phyloP scores from a whole-genome alignment of 2,329 filamentous ascomycete species.

The Paecilomyces sp. region DNA sequence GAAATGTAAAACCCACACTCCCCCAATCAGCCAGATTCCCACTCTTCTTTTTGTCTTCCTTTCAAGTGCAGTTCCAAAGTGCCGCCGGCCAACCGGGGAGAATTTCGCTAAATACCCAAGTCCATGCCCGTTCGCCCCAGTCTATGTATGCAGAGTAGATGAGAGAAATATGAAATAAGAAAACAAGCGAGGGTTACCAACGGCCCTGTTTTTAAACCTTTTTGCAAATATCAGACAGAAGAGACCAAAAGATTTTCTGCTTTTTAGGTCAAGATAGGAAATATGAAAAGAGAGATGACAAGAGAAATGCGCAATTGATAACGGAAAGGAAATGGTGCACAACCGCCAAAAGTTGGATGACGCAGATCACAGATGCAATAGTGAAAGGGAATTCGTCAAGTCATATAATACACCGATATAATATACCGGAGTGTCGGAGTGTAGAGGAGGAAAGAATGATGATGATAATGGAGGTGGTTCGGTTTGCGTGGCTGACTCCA shows the following conservation, averaged over 20 bases:
- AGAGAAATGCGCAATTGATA: constrained; percentile 4
- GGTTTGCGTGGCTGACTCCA: not conserved
- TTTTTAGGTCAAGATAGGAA: constrained; percentile 6
- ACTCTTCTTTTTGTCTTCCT: constrained; percentile 11
- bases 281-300: not conserved
- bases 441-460: constrained; percentile 6
- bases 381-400: constrained; percentile 16
- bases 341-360: constrained; percentile 3
- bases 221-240: not conserved
- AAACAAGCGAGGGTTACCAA: constrained; percentile 2
- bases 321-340: constrained; percentile 1
- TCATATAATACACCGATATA: constrained; percentile 12
- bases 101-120: constrained; percentile 4
- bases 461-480: no score
- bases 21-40: constrained; percentile 7
- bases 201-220: not conserved
- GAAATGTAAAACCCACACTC: constrained; percentile 10
- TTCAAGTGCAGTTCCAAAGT: constrained; percentile 11
- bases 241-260: not conserved
- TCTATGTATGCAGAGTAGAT: constrained; percentile 11
- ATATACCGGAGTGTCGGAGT: not conserved
- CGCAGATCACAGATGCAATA: constrained; percentile 6
- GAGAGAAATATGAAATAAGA: constrained; percentile 7
- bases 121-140: not conserved
- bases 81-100: constrained; percentile 19